These are phyloP conservation scores for Xylariaceae sp. DNA, from an alignment of 2,329 filamentous ascomycete species.

Conservation along the genomic window DNA sequence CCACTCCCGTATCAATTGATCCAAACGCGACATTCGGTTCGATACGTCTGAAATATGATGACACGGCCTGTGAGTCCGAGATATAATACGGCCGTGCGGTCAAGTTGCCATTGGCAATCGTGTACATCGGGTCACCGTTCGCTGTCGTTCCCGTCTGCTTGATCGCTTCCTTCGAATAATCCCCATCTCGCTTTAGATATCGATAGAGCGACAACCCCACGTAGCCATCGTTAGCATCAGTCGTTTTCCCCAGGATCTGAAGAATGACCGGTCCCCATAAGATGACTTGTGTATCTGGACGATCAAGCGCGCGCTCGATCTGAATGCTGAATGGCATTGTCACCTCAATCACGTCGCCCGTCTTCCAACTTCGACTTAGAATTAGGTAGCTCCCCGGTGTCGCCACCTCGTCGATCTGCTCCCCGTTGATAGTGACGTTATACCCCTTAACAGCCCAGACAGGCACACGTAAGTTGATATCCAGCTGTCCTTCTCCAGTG, in stretches of 20 bases:
- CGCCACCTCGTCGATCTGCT: slow-evolving; percentile 12
- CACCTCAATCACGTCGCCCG: slow-evolving; percentile 29
- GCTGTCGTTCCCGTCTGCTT: slow-evolving; percentile 17
- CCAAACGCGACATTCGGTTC: slow-evolving; percentile 31
- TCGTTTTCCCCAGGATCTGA: slow-evolving; percentile 27
- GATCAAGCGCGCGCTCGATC: slow-evolving; percentile 29
- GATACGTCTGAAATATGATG: slow-evolving; percentile 30
- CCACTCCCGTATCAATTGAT: slow-evolving; percentile 23
- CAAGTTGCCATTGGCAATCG: slow-evolving; percentile 14
- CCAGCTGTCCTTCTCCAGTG: slow-evolving; percentile 25
- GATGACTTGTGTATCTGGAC: slow-evolving; percentile 31
- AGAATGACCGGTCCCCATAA: slow-evolving; percentile 31
- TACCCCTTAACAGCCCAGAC: slow-evolving; percentile 28
- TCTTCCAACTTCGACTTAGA: slow-evolving; percentile 27
- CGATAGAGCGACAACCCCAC: slow-evolving; percentile 29
- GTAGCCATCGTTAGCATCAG: slow-evolving; percentile 21
- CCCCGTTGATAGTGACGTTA: slow-evolving; percentile 28
- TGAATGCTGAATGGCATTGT: slow-evolving; percentile 30
- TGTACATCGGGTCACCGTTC: slow-evolving; percentile 28
- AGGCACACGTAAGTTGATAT: slow-evolving; percentile 31
- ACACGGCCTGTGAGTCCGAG: slow-evolving; percentile 27
- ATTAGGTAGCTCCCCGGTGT: slow-evolving; percentile 29
- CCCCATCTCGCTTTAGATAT: slow-evolving; percentile 30
- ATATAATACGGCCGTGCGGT: slow-evolving; percentile 31
- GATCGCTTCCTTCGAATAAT: slow-evolving; percentile 27